Evolutionary conservation across 2,329 filamentous ascomycete genomes (phyloP).

Genomic region (Pseudonectria buxi): DNA sequence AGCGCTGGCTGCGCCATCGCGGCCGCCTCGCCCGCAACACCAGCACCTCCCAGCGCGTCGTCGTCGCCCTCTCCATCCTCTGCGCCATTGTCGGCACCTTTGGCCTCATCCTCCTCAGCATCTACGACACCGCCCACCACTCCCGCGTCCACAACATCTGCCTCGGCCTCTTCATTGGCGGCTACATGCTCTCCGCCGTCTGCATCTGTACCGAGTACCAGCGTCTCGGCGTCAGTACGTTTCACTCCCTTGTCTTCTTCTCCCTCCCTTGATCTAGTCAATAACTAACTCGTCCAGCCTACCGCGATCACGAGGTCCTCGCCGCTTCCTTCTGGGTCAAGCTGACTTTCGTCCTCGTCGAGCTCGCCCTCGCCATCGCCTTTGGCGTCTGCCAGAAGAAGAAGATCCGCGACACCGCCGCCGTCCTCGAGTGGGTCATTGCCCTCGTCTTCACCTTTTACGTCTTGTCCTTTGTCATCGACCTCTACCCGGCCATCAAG

Average conservation of each 20-base stretch:
- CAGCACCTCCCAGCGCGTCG: conserved; percentile 53
- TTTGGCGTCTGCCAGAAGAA: conserved; percentile 54
- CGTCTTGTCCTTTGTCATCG: conserved; percentile 77
- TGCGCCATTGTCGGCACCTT: conserved; percentile 68
- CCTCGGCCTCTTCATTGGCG: conserved; percentile 74
- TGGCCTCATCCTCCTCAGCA: conserved; percentile 73
- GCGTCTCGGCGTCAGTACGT: conserved; percentile 65
- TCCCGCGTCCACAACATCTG: conserved; percentile 65
- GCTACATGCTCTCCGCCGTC: conserved; percentile 78
- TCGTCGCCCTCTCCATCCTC: conserved; percentile 55
- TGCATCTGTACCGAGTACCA: conserved; percentile 90
- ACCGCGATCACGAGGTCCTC: conserved; percentile 68
- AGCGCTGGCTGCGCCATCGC: conserved; percentile 78
- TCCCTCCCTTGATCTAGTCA: not conserved
- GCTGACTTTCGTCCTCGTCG: conserved; percentile 73
- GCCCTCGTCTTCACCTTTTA: conserved; percentile 85
- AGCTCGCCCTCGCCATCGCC: conserved; percentile 64
- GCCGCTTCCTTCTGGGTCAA: conserved; percentile 82
- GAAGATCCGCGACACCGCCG: conserved; percentile 53
- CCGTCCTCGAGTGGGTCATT: conserved; percentile 72
- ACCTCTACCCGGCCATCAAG: conserved; percentile 71
- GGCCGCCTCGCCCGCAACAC: conserved; percentile 72
- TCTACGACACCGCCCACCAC: conserved; percentile 77
- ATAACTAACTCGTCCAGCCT: conserved; percentile 38
- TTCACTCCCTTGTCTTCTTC: conserved; percentile 1